A percentile compares a stretch with the other conserved stretches of the same genome.
phyloP scores from a whole-genome alignment of 306 rosid species.

The Cucurbita maxima region DNA sequence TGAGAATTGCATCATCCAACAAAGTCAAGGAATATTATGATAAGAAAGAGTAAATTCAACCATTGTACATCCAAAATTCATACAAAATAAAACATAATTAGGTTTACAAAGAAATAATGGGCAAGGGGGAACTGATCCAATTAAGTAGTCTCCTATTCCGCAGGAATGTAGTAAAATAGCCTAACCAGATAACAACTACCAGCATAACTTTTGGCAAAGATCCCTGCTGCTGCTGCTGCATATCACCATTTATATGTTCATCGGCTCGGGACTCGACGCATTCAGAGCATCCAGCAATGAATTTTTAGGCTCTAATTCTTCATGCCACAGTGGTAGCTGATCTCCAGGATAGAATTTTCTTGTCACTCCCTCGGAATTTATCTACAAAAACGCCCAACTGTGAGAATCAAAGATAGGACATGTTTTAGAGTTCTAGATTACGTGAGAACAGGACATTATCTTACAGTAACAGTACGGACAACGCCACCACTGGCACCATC shows the following conservation, averaged over 20 bases:
- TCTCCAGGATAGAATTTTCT: conserved; percentile 74
- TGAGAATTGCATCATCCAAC: too few relatives aligned
- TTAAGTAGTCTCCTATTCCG: neutral
- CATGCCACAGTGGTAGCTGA: conserved; percentile 79
- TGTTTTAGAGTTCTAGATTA: neutral
- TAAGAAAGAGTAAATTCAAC: neutral
- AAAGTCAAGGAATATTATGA: too few relatives aligned
- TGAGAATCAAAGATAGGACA: neutral
- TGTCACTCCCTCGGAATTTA: conserved; percentile 82
- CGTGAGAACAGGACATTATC: conserved; percentile 8
- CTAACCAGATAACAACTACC: conserved; percentile 7
- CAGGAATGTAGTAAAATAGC: conserved; percentile 1
- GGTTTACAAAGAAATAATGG: neutral
- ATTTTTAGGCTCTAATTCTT: conserved; percentile 69
- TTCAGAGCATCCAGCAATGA: conserved; percentile 66
- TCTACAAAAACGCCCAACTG: conserved; percentile 22
- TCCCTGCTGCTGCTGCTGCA: neutral
- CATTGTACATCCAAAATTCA: neutral
- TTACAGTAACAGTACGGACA: conserved; percentile 82
- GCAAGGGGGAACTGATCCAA: neutral
- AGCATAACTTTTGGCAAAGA: neutral
- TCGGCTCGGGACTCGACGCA: conserved; percentile 51
- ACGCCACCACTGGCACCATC: conserved; percentile 99
- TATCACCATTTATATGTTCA: conserved; percentile 37
- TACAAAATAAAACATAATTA: neutral